Evolutionary conservation across 1,284 basidiomycete species (phyloP).

Genomic region (Singerocomus rubriflavus): DNA sequence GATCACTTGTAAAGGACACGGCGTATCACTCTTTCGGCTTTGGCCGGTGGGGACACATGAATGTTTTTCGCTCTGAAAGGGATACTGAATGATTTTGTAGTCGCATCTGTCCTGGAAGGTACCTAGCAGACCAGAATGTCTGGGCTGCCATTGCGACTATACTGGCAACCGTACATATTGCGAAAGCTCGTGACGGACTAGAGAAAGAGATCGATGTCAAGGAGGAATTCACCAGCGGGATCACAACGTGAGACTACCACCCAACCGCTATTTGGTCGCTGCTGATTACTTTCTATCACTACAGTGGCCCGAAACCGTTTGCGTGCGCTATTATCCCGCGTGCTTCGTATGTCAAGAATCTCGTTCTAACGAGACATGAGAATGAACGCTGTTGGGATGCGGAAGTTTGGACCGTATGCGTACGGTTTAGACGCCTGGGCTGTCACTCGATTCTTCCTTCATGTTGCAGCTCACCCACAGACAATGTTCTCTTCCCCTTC

Average conservation of each 20-base stretch:
- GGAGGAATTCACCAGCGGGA: slow-evolving; percentile 25
- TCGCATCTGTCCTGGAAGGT: slow-evolving; percentile 24
- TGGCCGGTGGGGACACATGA: slow-evolving; percentile 20
- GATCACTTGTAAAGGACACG: slow-evolving; percentile 7
- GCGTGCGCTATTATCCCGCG: slow-evolving; percentile 19
- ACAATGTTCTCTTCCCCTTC: too few relatives aligned
- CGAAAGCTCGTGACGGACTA: slow-evolving; percentile 16
- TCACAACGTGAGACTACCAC: slow-evolving; percentile 14
- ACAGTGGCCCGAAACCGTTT: slow-evolving; percentile 26
- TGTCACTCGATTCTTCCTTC: too few relatives aligned
- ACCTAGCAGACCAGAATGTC: slow-evolving; percentile 26
- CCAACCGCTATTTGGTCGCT: background rate
- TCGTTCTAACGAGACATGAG: slow-evolving; percentile 13
- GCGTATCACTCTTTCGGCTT: slow-evolving; percentile 21
- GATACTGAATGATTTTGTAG: slow-evolving; percentile 10
- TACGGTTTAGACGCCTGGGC: too few relatives aligned
- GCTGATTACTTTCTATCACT: slow-evolving; percentile 5
- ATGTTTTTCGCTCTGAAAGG: background rate
- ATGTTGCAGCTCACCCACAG: too few relatives aligned
- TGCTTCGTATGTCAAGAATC: slow-evolving; percentile 14
- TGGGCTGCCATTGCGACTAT: slow-evolving; percentile 26
- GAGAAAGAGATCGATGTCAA: slow-evolving; percentile 26
- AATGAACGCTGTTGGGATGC: too few relatives aligned
- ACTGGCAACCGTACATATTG: slow-evolving; percentile 22
- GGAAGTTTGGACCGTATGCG: too few relatives aligned